Evolutionary conservation across 208 protist genomes (phyloP), one percentile per base, ranked within the genome.

Genomic region (Trypanosoma avium): DNA sequence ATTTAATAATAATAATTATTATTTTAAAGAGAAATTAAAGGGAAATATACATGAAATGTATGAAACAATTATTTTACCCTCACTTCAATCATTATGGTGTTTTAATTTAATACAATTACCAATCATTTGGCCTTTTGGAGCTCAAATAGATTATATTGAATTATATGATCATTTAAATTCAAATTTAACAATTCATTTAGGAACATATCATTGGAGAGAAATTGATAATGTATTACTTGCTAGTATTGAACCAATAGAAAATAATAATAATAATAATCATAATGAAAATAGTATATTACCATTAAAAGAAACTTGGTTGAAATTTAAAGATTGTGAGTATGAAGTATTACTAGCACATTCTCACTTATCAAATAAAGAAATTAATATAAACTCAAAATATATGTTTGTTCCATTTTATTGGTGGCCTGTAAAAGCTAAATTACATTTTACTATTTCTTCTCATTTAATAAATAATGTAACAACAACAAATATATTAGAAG

Each of bases 71-170:
- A n/a, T n/a, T n/a, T n/a, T n/a, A n/a, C n/a, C n/a, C n/a, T n/a
- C n/a, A n/a, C n/a, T n/a, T n/a, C n/a, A n/a, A n/a, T n/a, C n/a
- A n/a, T n/a, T n/a, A n/a, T n/a, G n/a, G n/a, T n/a, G n/a, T n/a
- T 71, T 71, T 50, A 38, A 55, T 2, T 54, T 33, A 38, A 47
- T 64, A 30, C 46, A 57, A 40, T 40, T 71, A 8, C 66, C 66
- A 32, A 21, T 58, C 0, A 40, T 64, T 40, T 61, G 55, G 48
- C 66, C 66, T 4, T n/a, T 71, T 5, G 66, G 66, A 7, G 56
- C 56, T 2, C 48, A 42, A 15, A 13, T 71, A 9, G 45, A 64
- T 22, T n/a, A 35, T 17, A 30, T 71, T 2, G 66, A 71, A 27
- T 49, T 71, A 48, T 22, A 64, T 30, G 66, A 71, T 46, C 35